Conservation (phyloP, 495 filamentous ascomycete species). For the Aspergillus olivimuriae region DNA sequence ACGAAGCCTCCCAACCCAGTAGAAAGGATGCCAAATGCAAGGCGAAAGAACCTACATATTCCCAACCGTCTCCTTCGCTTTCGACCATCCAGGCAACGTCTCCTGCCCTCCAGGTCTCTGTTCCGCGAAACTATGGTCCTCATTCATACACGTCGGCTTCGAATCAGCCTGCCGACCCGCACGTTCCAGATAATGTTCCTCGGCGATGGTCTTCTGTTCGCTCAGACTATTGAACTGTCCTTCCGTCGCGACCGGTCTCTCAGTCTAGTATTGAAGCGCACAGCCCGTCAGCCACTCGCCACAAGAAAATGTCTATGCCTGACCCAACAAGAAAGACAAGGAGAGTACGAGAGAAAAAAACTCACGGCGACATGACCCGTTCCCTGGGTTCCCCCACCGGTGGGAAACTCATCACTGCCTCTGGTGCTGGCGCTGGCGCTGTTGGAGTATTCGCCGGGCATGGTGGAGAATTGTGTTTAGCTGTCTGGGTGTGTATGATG, state of each 20-base stretch:
- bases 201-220: slow-evolving; percentile 28
- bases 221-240: slow-evolving; percentile 24
- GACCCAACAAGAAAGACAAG: slow-evolving; percentile 2
- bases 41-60: slow-evolving; percentile 19
- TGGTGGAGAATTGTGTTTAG: too few relatives aligned
- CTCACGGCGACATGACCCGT: slow-evolving; percentile 24
- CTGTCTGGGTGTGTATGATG: too few relatives aligned
- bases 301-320: too few relatives aligned
- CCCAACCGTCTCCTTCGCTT: slow-evolving; percentile 19
- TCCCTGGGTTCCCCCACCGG: slow-evolving; percentile 18
- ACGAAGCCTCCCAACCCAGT: too few relatives aligned
- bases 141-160: slow-evolving; percentile 20
- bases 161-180: slow-evolving; percentile 12
- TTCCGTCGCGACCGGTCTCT: slow-evolving; percentile 19
- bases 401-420: slow-evolving; percentile 16
- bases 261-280: too few relatives aligned
- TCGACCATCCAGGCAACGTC: slow-evolving; percentile 29
- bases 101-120: slow-evolving; percentile 26
- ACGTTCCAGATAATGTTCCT: slow-evolving; percentile 16
- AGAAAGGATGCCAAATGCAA: slow-evolving; percentile 1
- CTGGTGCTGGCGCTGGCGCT: slow-evolving; percentile 9
- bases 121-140: slow-evolving; percentile 35
- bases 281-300: too few relatives aligned
- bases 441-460: too few relatives aligned
- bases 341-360: background rate